These are phyloP conservation scores for Cyclotella distinguenda DNA, from an alignment of 108 stramenopile species.

Conservation along the genomic window DNA sequence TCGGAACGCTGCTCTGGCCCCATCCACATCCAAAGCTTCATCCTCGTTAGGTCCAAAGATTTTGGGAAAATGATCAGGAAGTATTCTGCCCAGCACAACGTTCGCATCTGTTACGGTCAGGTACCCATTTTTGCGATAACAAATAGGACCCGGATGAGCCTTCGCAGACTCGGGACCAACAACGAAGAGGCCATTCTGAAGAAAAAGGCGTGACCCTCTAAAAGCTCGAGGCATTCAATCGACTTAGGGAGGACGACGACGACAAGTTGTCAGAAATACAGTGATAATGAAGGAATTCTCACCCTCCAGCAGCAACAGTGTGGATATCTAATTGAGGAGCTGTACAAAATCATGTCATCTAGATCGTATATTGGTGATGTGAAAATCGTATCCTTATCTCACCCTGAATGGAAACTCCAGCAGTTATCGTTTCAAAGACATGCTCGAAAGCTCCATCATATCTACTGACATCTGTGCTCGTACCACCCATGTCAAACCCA, in stretches of 20 bases:
- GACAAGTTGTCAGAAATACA: not conserved
- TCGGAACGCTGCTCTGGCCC: conserved; percentile 79
- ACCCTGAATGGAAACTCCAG: conserved; percentile 93
- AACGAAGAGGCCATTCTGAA: conserved; percentile 87
- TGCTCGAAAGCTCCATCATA: conserved; percentile 89
- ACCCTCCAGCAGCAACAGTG: conserved; percentile 95
- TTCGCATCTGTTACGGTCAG: conserved; percentile 99
- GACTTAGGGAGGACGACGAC: not conserved
- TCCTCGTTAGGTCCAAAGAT: conserved; percentile 98
- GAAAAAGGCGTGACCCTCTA: conserved; percentile 83
- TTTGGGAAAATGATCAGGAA: conserved; percentile 91
- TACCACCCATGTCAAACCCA: conserved; percentile 99
- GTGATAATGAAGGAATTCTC: not conserved
- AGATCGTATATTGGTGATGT: too few species aligned
- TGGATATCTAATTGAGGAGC: conserved; percentile 97
- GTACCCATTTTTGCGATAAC: conserved; percentile 96
- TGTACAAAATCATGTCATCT: not conserved
- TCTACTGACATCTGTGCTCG: conserved; percentile 92
- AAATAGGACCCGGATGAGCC: conserved; percentile 98
- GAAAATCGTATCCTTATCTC: conserved; percentile 2
- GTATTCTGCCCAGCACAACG: conserved; percentile 90
- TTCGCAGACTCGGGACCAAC: conserved; percentile 97
- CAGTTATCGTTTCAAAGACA: conserved; percentile 96
- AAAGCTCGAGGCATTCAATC: not conserved
- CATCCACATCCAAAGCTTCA: conserved; percentile 92